Evolutionary conservation across 306 rosid genomes (phyloP), one percentile per base, ranked within the genome.

Genomic region (Oxytropis ochrocephala): DNA sequence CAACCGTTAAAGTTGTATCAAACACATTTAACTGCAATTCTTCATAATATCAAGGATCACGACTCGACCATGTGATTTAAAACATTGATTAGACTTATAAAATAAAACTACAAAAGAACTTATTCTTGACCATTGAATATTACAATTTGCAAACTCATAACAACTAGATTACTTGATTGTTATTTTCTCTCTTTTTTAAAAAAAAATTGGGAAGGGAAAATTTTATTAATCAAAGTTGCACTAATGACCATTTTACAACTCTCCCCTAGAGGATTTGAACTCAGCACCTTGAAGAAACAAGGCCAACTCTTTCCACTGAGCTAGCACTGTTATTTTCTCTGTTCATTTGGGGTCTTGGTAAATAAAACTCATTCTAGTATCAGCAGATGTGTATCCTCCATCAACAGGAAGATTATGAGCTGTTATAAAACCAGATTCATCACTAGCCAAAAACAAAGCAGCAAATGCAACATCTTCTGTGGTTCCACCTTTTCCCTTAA

Each of bases 391-490:
- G 73, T 67, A 74, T 54, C 97, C 97, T 1, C 97, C 97, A 70
- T 92, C 97, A 6, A 92, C 79, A 35, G 78, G 84, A 47, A 92
- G 94, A 66, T 75, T 84, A 24, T 87, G 95, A 11, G 80, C 96
- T 35, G 96, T 92, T 2, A 89, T 68, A 60, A 84, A 92, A 2
- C 89, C 87, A 3, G 97, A 77, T 0, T 84, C 84, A 13, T 81
- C 91, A 73, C 89, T 77, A 9, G 92, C 96, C 51, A 89, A 68
- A 52, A 79, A 92, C 41, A 92, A 11, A 13, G 86, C 91, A 17
- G 97, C 92, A 1, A 79, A 46, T 3, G 96, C 96, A 14, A 89
- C 96, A 70, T 92, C 95, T 63, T 86, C 85, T 4, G 30, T 13
- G 0, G 78, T 47, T 44, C 79, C 82, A 35, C 79, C 70, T 76